phyloP scores from a whole-genome alignment of 345 rosid genomes.

The Geranium rotundifolium region DNA sequence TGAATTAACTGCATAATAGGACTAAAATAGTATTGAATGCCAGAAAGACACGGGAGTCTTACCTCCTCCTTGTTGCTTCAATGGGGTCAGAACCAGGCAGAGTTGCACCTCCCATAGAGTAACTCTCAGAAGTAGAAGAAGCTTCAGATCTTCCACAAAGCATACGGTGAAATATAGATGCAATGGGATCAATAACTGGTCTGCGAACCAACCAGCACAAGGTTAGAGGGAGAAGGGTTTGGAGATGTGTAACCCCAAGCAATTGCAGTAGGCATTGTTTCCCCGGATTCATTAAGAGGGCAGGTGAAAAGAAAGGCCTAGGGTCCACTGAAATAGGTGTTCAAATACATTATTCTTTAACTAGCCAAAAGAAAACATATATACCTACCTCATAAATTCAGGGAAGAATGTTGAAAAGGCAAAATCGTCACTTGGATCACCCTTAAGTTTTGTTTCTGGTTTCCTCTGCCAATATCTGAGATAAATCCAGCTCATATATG shows the following conservation, averaged over 20 bases:
- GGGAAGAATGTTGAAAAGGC: slow-evolving; percentile 90
- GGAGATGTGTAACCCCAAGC: neutral
- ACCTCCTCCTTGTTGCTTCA: slow-evolving; percentile 97
- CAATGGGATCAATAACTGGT: slow-evolving; percentile 75
- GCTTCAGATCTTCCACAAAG: slow-evolving; percentile 63
- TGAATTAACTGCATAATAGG: neutral
- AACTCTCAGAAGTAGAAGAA: slow-evolving; percentile 35
- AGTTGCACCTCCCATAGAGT: slow-evolving; percentile 48
- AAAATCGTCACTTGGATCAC: slow-evolving; percentile 94
- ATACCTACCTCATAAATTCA: slow-evolving; percentile 82
- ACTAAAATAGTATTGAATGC: neutral
- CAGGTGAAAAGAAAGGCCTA: neutral
- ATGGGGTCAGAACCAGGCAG: slow-evolving; percentile 93
- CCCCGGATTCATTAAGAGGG: neutral
- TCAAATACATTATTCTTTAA: neutral
- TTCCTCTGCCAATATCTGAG: slow-evolving; percentile 79
- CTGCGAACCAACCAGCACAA: slow-evolving; percentile 25
- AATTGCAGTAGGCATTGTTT: too few relatives aligned
- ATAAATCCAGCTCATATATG: slow-evolving; percentile 88
- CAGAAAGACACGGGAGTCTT: slow-evolving; percentile 3
- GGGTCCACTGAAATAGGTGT: neutral
- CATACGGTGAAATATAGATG: slow-evolving; percentile 71
- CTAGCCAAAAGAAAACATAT: neutral
- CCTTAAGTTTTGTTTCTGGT: slow-evolving; percentile 79
- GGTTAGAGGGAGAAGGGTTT: neutral